phyloP scores from a whole-genome alignment of 148 eudicot genomes.

The Vaccinium darrowii region DNA sequence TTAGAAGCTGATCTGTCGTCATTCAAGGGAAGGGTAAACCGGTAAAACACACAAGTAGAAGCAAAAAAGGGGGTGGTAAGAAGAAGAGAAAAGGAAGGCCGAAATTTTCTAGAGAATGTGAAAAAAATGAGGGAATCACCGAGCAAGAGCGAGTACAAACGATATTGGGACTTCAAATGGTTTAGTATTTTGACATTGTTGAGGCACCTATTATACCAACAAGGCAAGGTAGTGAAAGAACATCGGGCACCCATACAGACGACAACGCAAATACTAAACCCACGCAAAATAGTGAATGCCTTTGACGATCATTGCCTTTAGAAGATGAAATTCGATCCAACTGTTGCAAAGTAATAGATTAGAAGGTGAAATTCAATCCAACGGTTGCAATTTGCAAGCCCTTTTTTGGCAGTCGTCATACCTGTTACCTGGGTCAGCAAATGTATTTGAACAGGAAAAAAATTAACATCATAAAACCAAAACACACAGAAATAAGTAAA shows the following conservation, averaged over 20 bases:
- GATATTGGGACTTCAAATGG: slow-evolving; percentile 24
- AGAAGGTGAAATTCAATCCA: background rate
- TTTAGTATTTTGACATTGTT: slow-evolving; percentile 35
- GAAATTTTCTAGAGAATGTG: too few relatives aligned
- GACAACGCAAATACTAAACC: too few relatives aligned
- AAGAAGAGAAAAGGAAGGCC: too few relatives aligned
- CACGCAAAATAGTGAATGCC: slow-evolving; percentile 40
- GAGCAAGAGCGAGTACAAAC: background rate
- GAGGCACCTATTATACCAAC: slow-evolving; percentile 59
- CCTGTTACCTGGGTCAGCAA: background rate
- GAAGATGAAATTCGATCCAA: background rate
- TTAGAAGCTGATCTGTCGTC: too few relatives aligned
- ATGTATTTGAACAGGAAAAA: background rate
- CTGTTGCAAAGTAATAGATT: background rate
- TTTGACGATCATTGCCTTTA: slow-evolving; percentile 86
- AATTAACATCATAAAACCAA: background rate
- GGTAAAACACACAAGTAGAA: too few relatives aligned
- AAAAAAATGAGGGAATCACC: background rate
- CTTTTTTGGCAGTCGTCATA: background rate
- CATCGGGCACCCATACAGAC: slow-evolving; percentile 34
- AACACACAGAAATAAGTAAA: background rate
- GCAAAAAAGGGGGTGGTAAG: too few relatives aligned
- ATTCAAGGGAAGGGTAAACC: too few relatives aligned
- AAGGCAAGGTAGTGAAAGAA: slow-evolving; percentile 55
- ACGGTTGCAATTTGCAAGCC: too few relatives aligned